Evolutionary conservation across 768 basidiomycete species (phyloP).

Genomic region (Auricularia sp.): DNA sequence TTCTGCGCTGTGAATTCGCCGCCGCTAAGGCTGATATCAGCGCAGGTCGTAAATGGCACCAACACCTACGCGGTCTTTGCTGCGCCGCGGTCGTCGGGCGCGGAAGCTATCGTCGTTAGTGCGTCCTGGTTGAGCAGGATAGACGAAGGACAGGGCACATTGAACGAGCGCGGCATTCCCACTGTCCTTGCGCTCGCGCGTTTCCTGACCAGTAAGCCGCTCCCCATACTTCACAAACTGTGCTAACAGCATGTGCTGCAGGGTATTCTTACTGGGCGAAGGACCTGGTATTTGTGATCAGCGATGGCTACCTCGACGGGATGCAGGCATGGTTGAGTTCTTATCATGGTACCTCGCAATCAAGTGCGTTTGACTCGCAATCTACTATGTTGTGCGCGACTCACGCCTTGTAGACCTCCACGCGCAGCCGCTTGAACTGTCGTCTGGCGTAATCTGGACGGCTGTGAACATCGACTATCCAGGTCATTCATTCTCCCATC

Average conservation of each 20-base stretch:
- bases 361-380: conserved; percentile 35
- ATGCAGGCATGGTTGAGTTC: conserved; percentile 85
- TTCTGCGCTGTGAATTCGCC: neutral
- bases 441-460: conserved; percentile 91
- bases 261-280: conserved; percentile 91
- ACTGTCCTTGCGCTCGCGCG: conserved; percentile 75
- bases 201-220: conserved; percentile 64
- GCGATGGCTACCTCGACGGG: conserved; percentile 82
- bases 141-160: conserved; percentile 42
- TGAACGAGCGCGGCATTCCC: conserved; percentile 81
- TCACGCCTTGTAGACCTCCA: conserved; percentile 40
- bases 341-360: conserved; percentile 63
- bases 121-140: conserved; percentile 79
- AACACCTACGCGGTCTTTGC: conserved; percentile 77
- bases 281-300: conserved; percentile 82
- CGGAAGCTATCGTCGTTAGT: conserved; percentile 83
- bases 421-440: conserved; percentile 49
- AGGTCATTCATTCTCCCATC: conserved; percentile 90
- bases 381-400: neutral
- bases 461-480: conserved; percentile 92
- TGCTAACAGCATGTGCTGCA: conserved; percentile 19
- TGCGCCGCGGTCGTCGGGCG: conserved; percentile 85
- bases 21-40: neutral
- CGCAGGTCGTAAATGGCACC: conserved; percentile 47
- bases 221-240: neutral